Evolutionary conservation across 306 rosid species (phyloP), one percentile per base, ranked within the genome.

Genomic region (Datisca glomerata): DNA sequence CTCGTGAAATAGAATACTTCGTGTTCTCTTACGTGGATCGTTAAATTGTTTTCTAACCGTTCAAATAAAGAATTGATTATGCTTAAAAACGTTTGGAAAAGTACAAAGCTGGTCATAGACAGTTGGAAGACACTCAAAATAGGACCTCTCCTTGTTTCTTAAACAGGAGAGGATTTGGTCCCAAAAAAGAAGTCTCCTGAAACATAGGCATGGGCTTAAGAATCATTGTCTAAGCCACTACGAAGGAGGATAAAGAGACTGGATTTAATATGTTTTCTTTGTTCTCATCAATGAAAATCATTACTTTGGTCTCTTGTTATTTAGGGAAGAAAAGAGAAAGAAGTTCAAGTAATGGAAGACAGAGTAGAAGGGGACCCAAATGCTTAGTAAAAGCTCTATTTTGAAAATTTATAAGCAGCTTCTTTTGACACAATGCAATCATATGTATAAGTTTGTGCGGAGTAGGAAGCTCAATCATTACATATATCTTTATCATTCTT

Each of bases 271-370:
- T 17, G 28, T 38, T 39, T 43, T 18, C 32, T 51, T 24, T 53
- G 20, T 60, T 60, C 45, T 49, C 71, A 61, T 61, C 67, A 68
- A 28, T 65, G 63, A 46, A 24, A 56, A 67, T 67, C 56, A 52
- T 63, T 31, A 46, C 49, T 36, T 32, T 32, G 40, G 51, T 11
- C 46, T 16, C 14, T 54, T 45, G 7, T 18, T 42, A 33, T 21
- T 18, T 12, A 42, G 14, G 34, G n/a, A n/a, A n/a, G n/a, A n/a
- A n/a, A n/a, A n/a, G n/a, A n/a, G n/a, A n/a, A n/a, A n/a, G n/a
- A n/a, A n/a, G n/a, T n/a, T n/a, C n/a, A n/a, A n/a, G n/a, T n/a
- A n/a, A 43, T 14, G 38, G 51, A 11, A 19, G 54, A 33, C 58
- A 56, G 45, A 36, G 10, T 12, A 47, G 11, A n/a, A 43, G 37